Base-by-base conservation (phyloP, 2,329 filamentous ascomycete species). In the Zasmidium citrigriseum region DNA sequence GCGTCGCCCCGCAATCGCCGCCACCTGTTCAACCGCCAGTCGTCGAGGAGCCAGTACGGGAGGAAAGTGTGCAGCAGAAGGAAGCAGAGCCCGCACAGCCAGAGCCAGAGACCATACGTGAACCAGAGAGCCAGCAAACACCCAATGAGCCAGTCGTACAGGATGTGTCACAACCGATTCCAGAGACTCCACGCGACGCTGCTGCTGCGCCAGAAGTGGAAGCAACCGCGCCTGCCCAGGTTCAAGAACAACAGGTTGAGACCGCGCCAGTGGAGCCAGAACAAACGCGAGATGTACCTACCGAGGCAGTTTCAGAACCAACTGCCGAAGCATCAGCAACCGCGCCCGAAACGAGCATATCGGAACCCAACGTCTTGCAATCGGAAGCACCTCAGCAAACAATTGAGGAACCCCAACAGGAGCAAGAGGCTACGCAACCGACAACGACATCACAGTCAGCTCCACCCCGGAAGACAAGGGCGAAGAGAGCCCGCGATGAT, bases 1-100 rank as follows among this genome's bases (percentile, higher is more conserved):
- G 22, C 44, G 56, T 57, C 46, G 54, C 55, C 24, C 63, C 60
- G 11, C 63, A 58, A 11, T 60, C 61, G 12, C 66, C 66, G 14
- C 56, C 57, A 23, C 57, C 61, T 21, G 59, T 59, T 12, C 64
- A 63, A 27, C 27, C 27, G n/a, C 22, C 52, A 5, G 27, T 49
- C 16, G 41, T 61, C 52, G 34, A 41, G 2, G 58, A 58, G 25
- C 5, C 49, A 21, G 41, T 41, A 25, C 44, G 52, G 20, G 9
- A 41, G 29, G 48, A 27, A 46, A 44, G 27, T 41, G n/a, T n/a
- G n/a, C n/a, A n/a, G n/a, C n/a, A n/a, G n/a, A n/a, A n/a, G 34
- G 14, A n/a, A n/a, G 34, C 14, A 4, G 34, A 9, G 34, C 34
- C 4, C 14, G 16, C 34, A 16, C 12, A 41, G 34, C 14, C 14